These are phyloP conservation scores for Russula ochroleuca DNA, from an alignment of 768 basidiomycete genomes.

Conservation along the genomic window DNA sequence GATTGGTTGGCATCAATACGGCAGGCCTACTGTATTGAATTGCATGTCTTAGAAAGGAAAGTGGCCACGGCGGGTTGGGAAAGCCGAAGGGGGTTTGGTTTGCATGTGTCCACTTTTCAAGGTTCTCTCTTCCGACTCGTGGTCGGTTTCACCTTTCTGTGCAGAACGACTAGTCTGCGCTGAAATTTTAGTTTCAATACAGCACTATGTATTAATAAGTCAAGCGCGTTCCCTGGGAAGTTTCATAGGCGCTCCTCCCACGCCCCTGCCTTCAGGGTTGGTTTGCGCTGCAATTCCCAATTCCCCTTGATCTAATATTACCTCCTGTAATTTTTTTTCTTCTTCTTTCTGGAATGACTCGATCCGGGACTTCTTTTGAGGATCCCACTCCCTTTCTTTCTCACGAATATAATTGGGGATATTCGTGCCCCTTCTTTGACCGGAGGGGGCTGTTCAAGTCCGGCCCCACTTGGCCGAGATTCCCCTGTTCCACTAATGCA, in stretches of 20 bases:
- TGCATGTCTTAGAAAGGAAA: neutral
- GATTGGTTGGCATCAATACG: neutral
- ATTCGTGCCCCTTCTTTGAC: neutral
- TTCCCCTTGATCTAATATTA: neutral
- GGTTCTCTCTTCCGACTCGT: neutral
- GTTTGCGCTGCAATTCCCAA: neutral
- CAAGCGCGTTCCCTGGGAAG: constrained; percentile 14
- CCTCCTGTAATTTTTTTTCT: neutral
- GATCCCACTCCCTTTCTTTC: neutral
- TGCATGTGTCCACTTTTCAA: neutral
- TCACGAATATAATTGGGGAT: neutral
- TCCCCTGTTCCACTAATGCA: neutral
- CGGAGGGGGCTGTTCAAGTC: neutral
- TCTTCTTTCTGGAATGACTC: constrained; percentile 2
- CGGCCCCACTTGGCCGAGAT: neutral
- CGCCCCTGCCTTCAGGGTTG: neutral
- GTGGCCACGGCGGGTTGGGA: neutral
- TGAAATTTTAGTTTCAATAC: neutral
- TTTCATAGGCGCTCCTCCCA: constrained; percentile 13
- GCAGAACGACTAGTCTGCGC: neutral
- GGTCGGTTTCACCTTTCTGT: neutral
- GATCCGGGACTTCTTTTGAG: neutral
- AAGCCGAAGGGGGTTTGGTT: neutral
- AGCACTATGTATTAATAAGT: neutral
- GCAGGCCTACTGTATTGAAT: neutral